Evolutionary conservation across 192 early-diverging fungal species (phyloP).

Genomic region (Dissophora globulifera): DNA sequence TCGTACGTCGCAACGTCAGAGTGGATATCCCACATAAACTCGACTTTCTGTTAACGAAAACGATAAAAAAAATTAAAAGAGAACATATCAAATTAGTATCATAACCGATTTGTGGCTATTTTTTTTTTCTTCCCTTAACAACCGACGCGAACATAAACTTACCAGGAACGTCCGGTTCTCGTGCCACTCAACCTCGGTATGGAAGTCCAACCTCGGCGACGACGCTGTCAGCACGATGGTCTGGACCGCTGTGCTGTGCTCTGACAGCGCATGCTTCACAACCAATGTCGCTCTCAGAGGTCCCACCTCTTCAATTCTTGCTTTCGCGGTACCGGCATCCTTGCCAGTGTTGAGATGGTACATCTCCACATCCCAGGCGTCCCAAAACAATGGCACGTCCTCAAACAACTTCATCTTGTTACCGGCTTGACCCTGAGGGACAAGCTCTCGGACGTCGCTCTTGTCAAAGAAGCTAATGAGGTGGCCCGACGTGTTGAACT

Average conservation of each 20-base stretch:
- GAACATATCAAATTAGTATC: too few relatives aligned
- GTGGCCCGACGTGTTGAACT: conserved; percentile 79
- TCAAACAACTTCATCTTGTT: conserved; percentile 89
- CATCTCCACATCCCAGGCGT: conserved; percentile 79
- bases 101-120: too few relatives aligned
- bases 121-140: too few relatives aligned
- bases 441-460: conserved; percentile 62
- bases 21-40: conserved; percentile 88
- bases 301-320: conserved; percentile 71
- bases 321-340: conserved; percentile 67
- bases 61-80: background rate
- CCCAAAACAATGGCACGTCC: conserved; percentile 77
- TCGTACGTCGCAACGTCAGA: conserved; percentile 91
- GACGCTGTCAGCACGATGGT: conserved; percentile 78
- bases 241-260: conserved; percentile 76
- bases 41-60: conserved; percentile 76
- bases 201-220: conserved; percentile 87
- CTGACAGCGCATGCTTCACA: conserved; percentile 73
- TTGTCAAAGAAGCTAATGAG: conserved; percentile 76
- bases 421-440: conserved; percentile 64
- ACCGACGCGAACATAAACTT: too few relatives aligned
- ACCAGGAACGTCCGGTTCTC: conserved; percentile 71
- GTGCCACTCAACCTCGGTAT: conserved; percentile 90
- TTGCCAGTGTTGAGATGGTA: conserved; percentile 92
- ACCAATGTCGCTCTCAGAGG: conserved; percentile 82